Conservation (phyloP, 148 eudicot species). For the Cornus kousa region DNA sequence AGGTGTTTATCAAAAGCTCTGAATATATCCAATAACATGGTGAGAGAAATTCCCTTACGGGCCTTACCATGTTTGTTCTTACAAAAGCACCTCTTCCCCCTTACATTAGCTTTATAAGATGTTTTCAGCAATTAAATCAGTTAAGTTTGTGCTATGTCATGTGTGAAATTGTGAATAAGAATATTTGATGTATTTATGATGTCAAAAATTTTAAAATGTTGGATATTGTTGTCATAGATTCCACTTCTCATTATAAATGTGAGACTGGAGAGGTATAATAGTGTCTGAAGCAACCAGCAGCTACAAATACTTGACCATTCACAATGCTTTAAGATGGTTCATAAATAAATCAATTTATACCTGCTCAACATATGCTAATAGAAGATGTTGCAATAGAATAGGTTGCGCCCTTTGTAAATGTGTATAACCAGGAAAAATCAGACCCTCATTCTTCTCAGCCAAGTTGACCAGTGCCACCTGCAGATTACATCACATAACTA, state of each 20-base stretch:
- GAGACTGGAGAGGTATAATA: background rate
- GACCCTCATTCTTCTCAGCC: constrained; percentile 78
- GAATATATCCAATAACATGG: background rate
- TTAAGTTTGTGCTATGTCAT: background rate
- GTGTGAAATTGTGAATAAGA: background rate
- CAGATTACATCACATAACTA: constrained; percentile 16
- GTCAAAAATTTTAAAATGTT: background rate
- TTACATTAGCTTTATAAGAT: background rate
- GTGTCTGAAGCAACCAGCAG: background rate
- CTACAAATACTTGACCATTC: background rate
- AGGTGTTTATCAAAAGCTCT: background rate
- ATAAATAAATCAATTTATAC: constrained; percentile 30
- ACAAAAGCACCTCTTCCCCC: background rate
- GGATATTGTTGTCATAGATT: background rate
- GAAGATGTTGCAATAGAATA: constrained; percentile 84
- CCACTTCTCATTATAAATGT: background rate
- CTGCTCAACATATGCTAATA: constrained; percentile 94
- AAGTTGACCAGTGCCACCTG: constrained; percentile 71
- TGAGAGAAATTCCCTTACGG: background rate
- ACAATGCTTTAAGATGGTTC: background rate
- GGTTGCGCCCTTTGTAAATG: constrained; percentile 99
- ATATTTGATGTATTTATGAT: no score
- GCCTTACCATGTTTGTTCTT: background rate
- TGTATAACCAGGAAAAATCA: constrained; percentile 96
- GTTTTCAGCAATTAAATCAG: background rate